Evolutionary conservation across 1,284 basidiomycete species (phyloP).

Genomic region (Acaromyces ingoldii): DNA sequence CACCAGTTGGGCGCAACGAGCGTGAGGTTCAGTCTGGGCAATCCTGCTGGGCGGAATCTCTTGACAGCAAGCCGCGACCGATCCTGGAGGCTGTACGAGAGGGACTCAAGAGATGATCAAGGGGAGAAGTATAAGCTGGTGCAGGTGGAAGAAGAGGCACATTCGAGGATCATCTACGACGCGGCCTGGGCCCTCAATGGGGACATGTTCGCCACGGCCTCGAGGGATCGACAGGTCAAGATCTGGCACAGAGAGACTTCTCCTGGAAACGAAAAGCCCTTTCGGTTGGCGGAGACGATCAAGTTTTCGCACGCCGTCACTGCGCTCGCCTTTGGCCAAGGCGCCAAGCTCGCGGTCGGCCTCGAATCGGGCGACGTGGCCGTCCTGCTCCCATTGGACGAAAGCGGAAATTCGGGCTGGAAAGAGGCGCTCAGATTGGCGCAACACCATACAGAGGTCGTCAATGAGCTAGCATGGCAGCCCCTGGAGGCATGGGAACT

Average conservation of each 20-base stretch:
- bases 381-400: conserved; percentile 55
- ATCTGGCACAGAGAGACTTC: not conserved
- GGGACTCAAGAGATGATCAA: conserved; percentile 23
- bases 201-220: conserved; percentile 81
- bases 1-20: conserved; percentile 85
- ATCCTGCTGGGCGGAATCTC: conserved; percentile 70
- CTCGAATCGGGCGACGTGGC: conserved; percentile 89
- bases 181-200: conserved; percentile 73
- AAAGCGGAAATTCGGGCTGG: not conserved
- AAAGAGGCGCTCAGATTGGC: conserved; percentile 11
- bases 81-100: conserved; percentile 78
- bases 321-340: conserved; percentile 22
- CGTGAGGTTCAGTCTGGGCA: conserved; percentile 81
- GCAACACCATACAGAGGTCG: conserved; percentile 33
- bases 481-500: conserved; percentile 8
- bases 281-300: conserved; percentile 18
- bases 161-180: conserved; percentile 87
- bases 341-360: conserved; percentile 69
- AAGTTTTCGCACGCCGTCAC: conserved; percentile 27
- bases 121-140: not conserved
- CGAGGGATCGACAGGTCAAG: conserved; percentile 63
- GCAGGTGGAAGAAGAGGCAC: not conserved
- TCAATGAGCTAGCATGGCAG: conserved; percentile 36
- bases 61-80: conserved; percentile 85
- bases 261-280: conserved; percentile 14